A percentile compares a stretch with the other conserved stretches of the same genome.
These are phyloP conservation scores for Wickerhamomyces pijperi DNA, from an alignment of 805 yeast species.

Conservation along the genomic window DNA sequence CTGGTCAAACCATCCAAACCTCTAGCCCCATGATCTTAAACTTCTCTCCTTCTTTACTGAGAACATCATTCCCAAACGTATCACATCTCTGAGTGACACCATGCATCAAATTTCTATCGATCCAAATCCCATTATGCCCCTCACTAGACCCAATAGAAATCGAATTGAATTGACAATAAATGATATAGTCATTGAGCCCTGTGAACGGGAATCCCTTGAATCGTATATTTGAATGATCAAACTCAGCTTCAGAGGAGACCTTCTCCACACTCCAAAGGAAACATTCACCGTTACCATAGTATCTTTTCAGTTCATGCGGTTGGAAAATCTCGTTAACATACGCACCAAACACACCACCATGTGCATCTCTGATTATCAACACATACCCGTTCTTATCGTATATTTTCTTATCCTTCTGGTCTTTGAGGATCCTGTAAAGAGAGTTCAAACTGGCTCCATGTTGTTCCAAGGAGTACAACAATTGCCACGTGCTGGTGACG, in stretches of 20 bases:
- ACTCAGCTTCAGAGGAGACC: constrained; percentile 5
- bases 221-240: constrained; percentile 18
- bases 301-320: constrained; percentile 62
- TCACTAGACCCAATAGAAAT: constrained; percentile 86
- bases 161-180: constrained; percentile 69
- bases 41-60: constrained; percentile 47
- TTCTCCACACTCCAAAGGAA: constrained; percentile 53
- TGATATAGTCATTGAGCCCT: constrained; percentile 75
- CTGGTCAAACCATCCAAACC: constrained; percentile 43
- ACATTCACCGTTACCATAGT: constrained; percentile 92
- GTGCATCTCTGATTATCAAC: constrained; percentile 55
- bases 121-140: constrained; percentile 88
- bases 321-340: constrained; percentile 63
- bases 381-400: constrained; percentile 58
- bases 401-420: constrained; percentile 21
- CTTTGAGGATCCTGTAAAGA: constrained; percentile 46
- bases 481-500: constrained; percentile 63
- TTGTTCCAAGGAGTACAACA: constrained; percentile 80
- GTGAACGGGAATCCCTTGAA: constrained; percentile 82
- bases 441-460: constrained; percentile 85
- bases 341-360: constrained; percentile 63
- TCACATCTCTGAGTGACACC: constrained; percentile 75
- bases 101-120: constrained; percentile 57
- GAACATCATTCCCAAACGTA: constrained; percentile 84
- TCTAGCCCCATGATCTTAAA: constrained; percentile 73